Conservation (phyloP, 2,329 filamentous ascomycete species). For the Penicillium paneum region DNA sequence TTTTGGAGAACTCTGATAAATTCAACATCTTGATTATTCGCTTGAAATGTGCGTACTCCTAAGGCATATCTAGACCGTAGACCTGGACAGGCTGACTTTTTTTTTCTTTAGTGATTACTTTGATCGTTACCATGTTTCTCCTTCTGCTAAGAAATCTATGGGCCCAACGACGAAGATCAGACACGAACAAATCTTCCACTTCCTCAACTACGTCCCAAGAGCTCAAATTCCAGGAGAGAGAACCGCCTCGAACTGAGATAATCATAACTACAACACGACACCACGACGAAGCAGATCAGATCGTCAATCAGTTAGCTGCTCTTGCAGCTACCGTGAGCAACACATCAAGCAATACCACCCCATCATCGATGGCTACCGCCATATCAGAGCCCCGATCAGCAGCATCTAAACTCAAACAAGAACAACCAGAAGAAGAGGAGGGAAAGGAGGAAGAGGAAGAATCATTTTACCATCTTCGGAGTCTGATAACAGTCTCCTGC, state of each 20-base stretch:
- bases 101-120: neutral
- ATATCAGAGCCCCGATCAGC: neutral
- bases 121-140: neutral
- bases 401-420: neutral
- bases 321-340: conserved; percentile 12
- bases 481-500: conserved; percentile 21
- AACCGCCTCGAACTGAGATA: neutral
- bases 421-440: neutral
- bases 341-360: neutral
- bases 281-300: conserved; percentile 10
- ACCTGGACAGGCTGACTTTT: neutral
- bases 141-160: conserved; percentile 4
- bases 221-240: neutral
- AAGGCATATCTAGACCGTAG: no score
- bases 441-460: conserved; percentile 8
- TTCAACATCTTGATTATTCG: neutral
- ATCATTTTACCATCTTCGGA: conserved; percentile 21
- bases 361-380: neutral
- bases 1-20: neutral
- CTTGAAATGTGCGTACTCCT: neutral
- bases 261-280: neutral
- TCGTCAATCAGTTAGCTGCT: conserved; percentile 12
- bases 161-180: neutral
- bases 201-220: neutral
- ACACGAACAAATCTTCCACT: neutral